These are phyloP conservation scores for Cytospora schulzeri DNA, from an alignment of 2,329 filamentous ascomycete species.

Conservation along the genomic window DNA sequence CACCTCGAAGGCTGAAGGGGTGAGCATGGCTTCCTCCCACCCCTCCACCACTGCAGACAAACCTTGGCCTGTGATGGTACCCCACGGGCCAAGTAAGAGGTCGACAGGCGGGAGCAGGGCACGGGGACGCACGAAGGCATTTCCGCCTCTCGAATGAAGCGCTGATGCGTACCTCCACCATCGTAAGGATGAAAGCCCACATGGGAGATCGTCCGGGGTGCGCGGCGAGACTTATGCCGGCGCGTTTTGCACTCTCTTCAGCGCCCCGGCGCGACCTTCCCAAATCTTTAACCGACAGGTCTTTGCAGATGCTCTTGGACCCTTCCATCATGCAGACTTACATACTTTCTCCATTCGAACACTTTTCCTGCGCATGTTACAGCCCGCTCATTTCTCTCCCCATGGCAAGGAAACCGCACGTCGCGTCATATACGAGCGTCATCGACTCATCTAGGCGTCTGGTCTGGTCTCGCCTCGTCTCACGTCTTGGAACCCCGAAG, in stretches of 20 bases:
- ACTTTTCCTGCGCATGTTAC: conserved; percentile 9
- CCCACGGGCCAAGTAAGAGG: conserved; percentile 7
- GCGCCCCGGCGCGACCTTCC: conserved; percentile 25
- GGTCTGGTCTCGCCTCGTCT: background rate
- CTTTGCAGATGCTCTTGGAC: background rate
- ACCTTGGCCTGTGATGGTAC: conserved; percentile 24
- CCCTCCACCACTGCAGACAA: conserved; percentile 16
- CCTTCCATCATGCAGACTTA: conserved; percentile 10
- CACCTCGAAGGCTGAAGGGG: background rate
- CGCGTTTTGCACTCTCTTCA: conserved; percentile 19
- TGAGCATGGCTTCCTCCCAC: conserved; percentile 15
- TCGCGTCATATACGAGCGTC: conserved; percentile 7
- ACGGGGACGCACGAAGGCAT: conserved; percentile 25
- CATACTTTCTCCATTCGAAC: conserved; percentile 18
- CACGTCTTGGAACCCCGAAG: background rate
- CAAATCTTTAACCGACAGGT: conserved; percentile 13
- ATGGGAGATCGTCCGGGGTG: conserved; percentile 26
- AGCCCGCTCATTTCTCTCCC: background rate
- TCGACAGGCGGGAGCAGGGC: conserved; percentile 24
- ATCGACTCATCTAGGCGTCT: conserved; percentile 6
- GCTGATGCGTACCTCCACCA: conserved; percentile 22
- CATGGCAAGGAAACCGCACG: background rate
- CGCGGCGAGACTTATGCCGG: conserved; percentile 9
- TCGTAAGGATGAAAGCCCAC: conserved; percentile 25
- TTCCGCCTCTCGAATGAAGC: conserved; percentile 23